Evolutionary conservation across 768 basidiomycete genomes (phyloP), one percentile per base, ranked within the genome.

Genomic region (Astraeus odoratus): DNA sequence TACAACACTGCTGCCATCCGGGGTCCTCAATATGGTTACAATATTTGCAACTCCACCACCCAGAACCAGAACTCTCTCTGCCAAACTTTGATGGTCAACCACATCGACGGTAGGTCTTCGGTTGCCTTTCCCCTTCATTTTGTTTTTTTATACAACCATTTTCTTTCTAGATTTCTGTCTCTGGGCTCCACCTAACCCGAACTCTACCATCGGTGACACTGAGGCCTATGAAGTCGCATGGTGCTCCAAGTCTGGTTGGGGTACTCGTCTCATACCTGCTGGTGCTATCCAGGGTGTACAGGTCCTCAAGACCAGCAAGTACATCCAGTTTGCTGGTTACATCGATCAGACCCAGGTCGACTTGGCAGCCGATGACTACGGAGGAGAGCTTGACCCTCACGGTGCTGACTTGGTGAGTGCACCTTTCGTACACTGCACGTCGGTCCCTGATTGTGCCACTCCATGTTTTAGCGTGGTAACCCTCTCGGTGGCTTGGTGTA

Each of bases 341-440:
- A 73, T 90, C 48, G 68, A 88, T 57, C 85, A 90, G 65, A 67
- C 65, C 3, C 49, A 57, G 37, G 62, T 91, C 50, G 71, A 83
- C 64, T 51, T 89, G 16, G 44, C 59, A 9, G 9, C 59, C 0
- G 60, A 46, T 10, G 88, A 91, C 54, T 75, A 55, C 26, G 88
- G 89, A 51, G 88, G 87, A 46, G 87, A 90, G 63, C 72, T 87
- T 42, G 83, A 88, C 60, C 77, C 83, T 13, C 80, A 83, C 50
- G 85, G 86, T 47, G 83, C 83, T 49, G 86, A 87, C 58, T 53
- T 65, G 44, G 75, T 76, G 41, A 12, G 69, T 64, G 13, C 4
- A 24, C 8, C n/a, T 34, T 6, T 34, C 1, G 0, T 18, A 43
- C 58, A 26, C 43, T 64, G 60, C 4, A 25, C 33, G 34, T 57